Conservation (phyloP, 176 grass and related monocot species). For the Juncus inflexus region DNA sequence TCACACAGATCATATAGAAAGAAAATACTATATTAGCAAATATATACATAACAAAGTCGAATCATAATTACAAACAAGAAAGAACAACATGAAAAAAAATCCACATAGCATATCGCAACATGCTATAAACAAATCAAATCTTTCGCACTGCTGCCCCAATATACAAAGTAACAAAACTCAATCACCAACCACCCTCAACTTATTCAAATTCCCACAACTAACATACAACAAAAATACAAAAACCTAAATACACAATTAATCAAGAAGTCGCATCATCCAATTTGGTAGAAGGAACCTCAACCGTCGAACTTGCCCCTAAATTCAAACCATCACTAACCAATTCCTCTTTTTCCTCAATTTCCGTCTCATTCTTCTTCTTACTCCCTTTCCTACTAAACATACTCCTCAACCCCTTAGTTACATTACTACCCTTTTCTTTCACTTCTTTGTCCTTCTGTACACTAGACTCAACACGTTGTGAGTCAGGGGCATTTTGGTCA, state of each 20-base stretch:
- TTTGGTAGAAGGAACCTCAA: conserved; percentile 16
- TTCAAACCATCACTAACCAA: conserved; percentile 34
- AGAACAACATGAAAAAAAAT: no score
- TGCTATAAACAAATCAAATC: conserved; percentile 9
- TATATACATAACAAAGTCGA: no score
- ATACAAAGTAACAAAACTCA: background rate
- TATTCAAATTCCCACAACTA: background rate
- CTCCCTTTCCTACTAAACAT: conserved; percentile 44
- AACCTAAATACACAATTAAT: background rate
- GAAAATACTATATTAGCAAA: no score
- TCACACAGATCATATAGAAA: no score
- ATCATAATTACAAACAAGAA: no score
- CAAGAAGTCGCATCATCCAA: conserved; percentile 1
- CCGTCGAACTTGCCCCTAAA: conserved; percentile 25
- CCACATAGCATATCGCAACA: no score
- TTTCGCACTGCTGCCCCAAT: background rate
- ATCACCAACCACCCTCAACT: background rate
- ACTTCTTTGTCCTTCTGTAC: conserved; percentile 27
- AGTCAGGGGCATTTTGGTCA: conserved; percentile 16
- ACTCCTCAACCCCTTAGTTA: conserved; percentile 50
- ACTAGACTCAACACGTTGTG: conserved; percentile 7
- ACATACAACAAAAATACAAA: background rate
- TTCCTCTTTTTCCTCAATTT: conserved; percentile 5
- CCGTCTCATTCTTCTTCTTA: conserved; percentile 45
- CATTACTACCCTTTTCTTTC: conserved; percentile 38